These are phyloP conservation scores for Aspergillus wentii DNA, from an alignment of 495 filamentous ascomycete genomes.

Conservation along the genomic window DNA sequence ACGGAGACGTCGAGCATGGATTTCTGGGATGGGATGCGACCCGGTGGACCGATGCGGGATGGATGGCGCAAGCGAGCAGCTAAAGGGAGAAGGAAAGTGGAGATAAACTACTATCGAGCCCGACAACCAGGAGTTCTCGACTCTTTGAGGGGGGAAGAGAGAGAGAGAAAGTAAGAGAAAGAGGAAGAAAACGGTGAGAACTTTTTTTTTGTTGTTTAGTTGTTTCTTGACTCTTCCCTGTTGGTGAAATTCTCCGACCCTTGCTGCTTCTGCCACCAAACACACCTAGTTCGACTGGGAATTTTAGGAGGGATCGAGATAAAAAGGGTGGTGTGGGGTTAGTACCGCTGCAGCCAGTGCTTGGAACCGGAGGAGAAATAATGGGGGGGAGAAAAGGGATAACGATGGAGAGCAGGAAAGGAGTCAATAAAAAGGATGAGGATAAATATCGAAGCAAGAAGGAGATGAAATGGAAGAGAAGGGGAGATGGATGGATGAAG, in stretches of 20 bases:
- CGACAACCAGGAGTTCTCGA: conserved; percentile 9
- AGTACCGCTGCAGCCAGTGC: too few relatives aligned
- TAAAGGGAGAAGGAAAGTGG: conserved; percentile 19
- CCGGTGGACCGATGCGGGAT: conserved; percentile 74
- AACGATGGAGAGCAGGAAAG: background rate
- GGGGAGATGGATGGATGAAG: too few relatives aligned
- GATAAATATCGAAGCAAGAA: too few relatives aligned
- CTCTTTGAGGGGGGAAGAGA: conserved; percentile 3
- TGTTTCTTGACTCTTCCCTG: background rate
- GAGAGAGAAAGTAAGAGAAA: conserved; percentile 1
- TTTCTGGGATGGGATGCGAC: conserved; percentile 18
- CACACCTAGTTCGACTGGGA: too few relatives aligned
- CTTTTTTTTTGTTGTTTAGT: background rate
- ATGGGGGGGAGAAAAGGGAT: background rate
- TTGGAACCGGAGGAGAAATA: background rate
- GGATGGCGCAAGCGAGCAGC: conserved; percentile 61
- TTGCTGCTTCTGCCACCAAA: too few relatives aligned
- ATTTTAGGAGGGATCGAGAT: too few relatives aligned
- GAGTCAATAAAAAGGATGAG: too few relatives aligned
- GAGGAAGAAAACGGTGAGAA: conserved; percentile 5
- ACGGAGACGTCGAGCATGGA: conserved; percentile 30
- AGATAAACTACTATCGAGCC: conserved; percentile 14
- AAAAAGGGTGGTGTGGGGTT: too few relatives aligned
- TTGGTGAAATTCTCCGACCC: background rate
- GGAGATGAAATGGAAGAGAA: too few relatives aligned